phyloP scores from a whole-genome alignment of 2,329 filamentous ascomycete species.

The Colletotrichum karsti region DNA sequence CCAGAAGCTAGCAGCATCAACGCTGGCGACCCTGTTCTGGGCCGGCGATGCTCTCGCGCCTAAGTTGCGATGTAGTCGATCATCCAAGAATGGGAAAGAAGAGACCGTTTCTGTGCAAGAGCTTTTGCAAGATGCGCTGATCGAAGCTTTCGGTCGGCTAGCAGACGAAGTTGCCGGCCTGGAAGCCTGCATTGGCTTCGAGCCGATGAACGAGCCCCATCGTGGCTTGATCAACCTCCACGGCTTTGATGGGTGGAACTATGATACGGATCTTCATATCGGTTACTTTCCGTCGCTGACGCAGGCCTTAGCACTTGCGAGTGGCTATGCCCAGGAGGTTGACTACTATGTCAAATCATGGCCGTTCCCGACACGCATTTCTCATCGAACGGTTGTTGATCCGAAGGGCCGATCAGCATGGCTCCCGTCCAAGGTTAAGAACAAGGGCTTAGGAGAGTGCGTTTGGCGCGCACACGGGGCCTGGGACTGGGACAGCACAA shows the following conservation, averaged over 20 bases:
- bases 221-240: conserved; percentile 50
- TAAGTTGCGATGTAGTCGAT: conserved; percentile 29
- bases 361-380: conserved; percentile 48
- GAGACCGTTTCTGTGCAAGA: conserved; percentile 36
- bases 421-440: conserved; percentile 32
- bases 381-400: conserved; percentile 44
- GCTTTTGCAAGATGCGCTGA: conserved; percentile 40
- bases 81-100: background rate
- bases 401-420: conserved; percentile 46
- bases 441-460: conserved; percentile 41
- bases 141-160: conserved; percentile 45
- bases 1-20: conserved; percentile 46
- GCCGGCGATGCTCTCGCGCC: conserved; percentile 36
- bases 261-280: conserved; percentile 51
- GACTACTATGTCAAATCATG: conserved; percentile 50
- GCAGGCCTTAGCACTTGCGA: conserved; percentile 49
- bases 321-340: conserved; percentile 45
- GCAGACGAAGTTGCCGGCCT: conserved; percentile 41
- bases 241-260: conserved; percentile 48
- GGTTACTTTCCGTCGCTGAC: conserved; percentile 47
- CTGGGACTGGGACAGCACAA: conserved; percentile 44
- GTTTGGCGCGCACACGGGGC: conserved; percentile 50
- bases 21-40: conserved; percentile 39
- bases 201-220: conserved; percentile 52
- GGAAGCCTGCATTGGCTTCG: conserved; percentile 48